Evolutionary conservation across 768 basidiomycete species (phyloP).

Genomic region (Rhodotorula paludigena): DNA sequence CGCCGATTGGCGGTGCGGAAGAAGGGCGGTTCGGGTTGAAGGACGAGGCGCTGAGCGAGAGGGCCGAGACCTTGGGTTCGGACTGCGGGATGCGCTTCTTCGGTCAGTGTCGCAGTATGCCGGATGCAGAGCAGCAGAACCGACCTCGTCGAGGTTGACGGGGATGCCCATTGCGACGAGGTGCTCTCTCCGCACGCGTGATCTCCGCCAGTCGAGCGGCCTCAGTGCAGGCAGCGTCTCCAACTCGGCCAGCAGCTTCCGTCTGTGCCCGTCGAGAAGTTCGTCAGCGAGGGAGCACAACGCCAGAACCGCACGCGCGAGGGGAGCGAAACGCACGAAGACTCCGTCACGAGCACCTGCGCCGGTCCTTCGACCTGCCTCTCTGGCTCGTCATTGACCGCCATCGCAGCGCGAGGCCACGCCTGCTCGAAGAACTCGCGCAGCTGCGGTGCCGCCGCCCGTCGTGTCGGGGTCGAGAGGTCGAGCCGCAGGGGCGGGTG

Average conservation of each 20-base stretch:
- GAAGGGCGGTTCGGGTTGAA: neutral
- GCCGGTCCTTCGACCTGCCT: constrained; percentile 28
- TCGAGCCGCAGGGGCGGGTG: constrained; percentile 25
- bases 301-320: neutral
- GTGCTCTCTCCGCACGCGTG: constrained; percentile 28
- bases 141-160: constrained; percentile 36
- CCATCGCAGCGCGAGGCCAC: constrained; percentile 8
- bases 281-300: too few relatives aligned
- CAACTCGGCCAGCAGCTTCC: constrained; percentile 10
- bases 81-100: neutral
- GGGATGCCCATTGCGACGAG: constrained; percentile 33
- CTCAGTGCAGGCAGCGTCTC: constrained; percentile 15
- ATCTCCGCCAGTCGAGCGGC: constrained; percentile 37
- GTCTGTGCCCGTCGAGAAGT: too few relatives aligned
- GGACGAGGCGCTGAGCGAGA: neutral
- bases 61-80: neutral
- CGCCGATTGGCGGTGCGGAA: constrained; percentile 11
- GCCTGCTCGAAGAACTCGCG: constrained; percentile 8
- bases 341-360: constrained; percentile 30
- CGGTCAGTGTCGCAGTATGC: constrained; percentile 1
- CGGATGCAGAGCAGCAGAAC: neutral
- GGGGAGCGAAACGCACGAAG: constrained; percentile 4
- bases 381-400: constrained; percentile 29
- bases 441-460: constrained; percentile 18
- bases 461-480: neutral